Conservation (phyloP, 441 rosid genomes). For the Metrosideros polymorpha region DNA sequence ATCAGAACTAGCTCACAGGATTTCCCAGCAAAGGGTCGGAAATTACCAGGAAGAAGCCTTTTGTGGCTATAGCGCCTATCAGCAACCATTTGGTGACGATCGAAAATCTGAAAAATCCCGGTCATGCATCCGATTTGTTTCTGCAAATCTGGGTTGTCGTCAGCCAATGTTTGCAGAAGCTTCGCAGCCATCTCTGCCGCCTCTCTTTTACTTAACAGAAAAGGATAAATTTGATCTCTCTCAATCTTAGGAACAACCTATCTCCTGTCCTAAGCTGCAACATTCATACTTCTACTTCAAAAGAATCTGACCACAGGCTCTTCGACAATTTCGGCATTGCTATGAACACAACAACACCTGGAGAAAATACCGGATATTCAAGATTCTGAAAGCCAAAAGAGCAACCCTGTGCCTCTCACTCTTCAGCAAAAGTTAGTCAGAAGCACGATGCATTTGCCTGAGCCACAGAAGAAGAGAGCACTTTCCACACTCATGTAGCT, state of each 20-base stretch:
- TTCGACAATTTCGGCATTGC: not conserved
- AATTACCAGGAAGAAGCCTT: slow-evolving; percentile 66
- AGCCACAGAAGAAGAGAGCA: slow-evolving; percentile 14
- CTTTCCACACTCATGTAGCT: slow-evolving; percentile 23
- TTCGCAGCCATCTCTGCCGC: slow-evolving; percentile 70
- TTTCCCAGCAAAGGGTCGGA: not conserved
- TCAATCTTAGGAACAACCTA: not conserved
- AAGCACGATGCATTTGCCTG: not conserved
- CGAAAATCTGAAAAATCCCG: slow-evolving; percentile 81
- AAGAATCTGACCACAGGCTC: slow-evolving; percentile 1
- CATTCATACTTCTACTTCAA: not conserved
- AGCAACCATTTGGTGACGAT: slow-evolving; percentile 51
- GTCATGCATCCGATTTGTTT: slow-evolving; percentile 94
- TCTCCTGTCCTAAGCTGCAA: not conserved
- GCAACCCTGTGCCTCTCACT: not conserved
- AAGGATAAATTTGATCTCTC: not conserved
- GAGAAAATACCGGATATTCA: not conserved
- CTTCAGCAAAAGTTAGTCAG: not conserved
- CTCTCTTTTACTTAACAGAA: not conserved
- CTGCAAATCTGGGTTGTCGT: slow-evolving; percentile 82
- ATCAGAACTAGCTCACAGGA: not conserved
- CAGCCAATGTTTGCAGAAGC: slow-evolving; percentile 78
- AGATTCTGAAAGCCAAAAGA: not conserved
- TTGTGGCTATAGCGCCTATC: slow-evolving; percentile 37
- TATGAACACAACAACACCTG: not conserved